Base-by-base conservation (phyloP, 176 grass and related monocot genomes). In the Oryza coarctata region DNA sequence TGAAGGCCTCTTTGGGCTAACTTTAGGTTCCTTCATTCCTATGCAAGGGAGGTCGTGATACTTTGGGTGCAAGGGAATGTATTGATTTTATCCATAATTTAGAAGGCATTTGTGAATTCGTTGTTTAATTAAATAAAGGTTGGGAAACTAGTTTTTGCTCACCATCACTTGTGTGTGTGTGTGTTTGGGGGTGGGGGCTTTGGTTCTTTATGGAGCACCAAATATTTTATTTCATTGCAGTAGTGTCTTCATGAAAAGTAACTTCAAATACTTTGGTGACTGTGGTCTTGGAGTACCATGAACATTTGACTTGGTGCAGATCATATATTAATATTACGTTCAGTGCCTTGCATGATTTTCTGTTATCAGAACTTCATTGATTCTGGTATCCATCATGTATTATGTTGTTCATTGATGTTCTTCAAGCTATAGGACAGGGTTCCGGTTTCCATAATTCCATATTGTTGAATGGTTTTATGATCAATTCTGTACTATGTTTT, bases 381-480 rank as follows among this genome's bases (percentile, higher is more conserved):
- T 52, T 15, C 40, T 45, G 45, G 22, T 45, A 45, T 72, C 38
- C 38, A 39, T 11, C 38, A 39, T 39, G 38, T 39, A 39, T 9
- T 9, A 39, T 39, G 10, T 39, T 39, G 31, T 32, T n/a, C n/a
- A n/a, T n/a, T n/a, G n/a, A n/a, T 32, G 38, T 39, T 39, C 38
- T 10, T 11, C 38, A 10, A 39, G 38, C 38, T 39, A 39, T 39
- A 65, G 60, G n/a, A 65, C 13, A 83, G 22, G 22, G 39, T 45
- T 47, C 40, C 27, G 49, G 15, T 33, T n/a, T 68, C 7, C 2
- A 10, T 27, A 25, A n/a, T n/a, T 68, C 7, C 2, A 10, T 27
- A 25, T 25, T 80, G 17, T 74, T 70, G 30, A 80, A 85, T 77
- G 49, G 31, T 80, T 75, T 64, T 35, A 76, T 28, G 7, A 22